A percentile compares a stretch with the other conserved stretches of the same genome.
phyloP scores from a whole-genome alignment of 2,329 filamentous ascomycete species.

The Aureobasidium sp. region DNA sequence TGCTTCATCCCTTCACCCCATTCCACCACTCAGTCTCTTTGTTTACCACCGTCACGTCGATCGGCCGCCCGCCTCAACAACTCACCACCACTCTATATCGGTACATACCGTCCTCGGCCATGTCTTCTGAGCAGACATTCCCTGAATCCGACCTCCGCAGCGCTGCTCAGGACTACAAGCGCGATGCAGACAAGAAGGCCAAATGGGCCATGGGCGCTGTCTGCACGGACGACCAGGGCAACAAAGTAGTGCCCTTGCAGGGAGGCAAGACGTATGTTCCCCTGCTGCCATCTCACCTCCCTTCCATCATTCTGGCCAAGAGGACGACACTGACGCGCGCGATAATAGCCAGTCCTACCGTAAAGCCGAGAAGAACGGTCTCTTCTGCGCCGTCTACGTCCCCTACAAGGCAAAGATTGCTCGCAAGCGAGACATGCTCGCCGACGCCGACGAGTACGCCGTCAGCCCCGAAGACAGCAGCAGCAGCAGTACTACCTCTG shows the following conservation, averaged over 20 bases:
- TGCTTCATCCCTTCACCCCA: slow-evolving; percentile 1
- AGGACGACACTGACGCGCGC: neutral
- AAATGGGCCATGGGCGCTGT: slow-evolving; percentile 44
- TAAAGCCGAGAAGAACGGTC: slow-evolving; percentile 25
- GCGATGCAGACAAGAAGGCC: slow-evolving; percentile 42
- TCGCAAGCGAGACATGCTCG: slow-evolving; percentile 40
- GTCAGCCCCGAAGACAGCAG: slow-evolving; percentile 1
- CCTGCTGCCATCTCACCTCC: neutral
- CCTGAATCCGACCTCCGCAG: slow-evolving; percentile 48
- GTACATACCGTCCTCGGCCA: slow-evolving; percentile 22
- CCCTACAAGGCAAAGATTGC: slow-evolving; percentile 24
- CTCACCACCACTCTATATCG: neutral
- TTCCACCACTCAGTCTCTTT: neutral
- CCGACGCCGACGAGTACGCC: slow-evolving; percentile 22
- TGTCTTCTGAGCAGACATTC: slow-evolving; percentile 42
- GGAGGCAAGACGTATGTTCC: slow-evolving; percentile 28
- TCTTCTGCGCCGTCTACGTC: slow-evolving; percentile 20
- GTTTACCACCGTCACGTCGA: neutral
- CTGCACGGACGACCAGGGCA: slow-evolving; percentile 23
- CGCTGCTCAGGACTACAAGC: slow-evolving; percentile 46
- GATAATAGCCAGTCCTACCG: slow-evolving; percentile 21
- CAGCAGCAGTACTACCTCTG: slow-evolving; percentile 11
- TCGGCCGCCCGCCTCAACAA: neutral
- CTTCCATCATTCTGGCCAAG: no score
- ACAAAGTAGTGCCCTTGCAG: slow-evolving; percentile 28